Evolutionary conservation across 1,284 basidiomycete species (phyloP).

Genomic region (Apiotrichum mycotoxinovorans): DNA sequence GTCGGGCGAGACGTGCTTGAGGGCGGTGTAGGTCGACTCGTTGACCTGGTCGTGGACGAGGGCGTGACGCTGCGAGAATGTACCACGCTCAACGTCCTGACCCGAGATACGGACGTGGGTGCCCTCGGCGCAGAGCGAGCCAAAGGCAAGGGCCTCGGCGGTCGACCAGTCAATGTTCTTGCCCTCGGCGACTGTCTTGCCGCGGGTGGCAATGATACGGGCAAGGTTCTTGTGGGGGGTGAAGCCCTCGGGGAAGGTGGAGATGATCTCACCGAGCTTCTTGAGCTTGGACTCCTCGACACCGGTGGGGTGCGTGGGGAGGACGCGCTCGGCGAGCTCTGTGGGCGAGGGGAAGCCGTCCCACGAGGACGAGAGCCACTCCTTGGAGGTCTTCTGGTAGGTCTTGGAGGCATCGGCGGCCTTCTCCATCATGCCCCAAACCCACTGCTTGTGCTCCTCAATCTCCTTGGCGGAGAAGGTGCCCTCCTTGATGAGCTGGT

Average conservation of each 20-base stretch:
- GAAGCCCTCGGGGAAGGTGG: conserved; percentile 80
- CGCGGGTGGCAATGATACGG: conserved; percentile 82
- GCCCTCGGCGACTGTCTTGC: conserved; percentile 87
- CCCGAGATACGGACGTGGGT: conserved; percentile 94
- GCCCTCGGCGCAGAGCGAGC: conserved; percentile 85
- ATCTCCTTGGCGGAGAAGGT: conserved; percentile 96
- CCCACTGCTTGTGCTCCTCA: conserved; percentile 98
- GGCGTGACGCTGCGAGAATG: conserved; percentile 99
- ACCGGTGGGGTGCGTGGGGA: conserved; percentile 86
- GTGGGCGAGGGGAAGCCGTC: conserved; percentile 97
- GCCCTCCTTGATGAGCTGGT: conserved; percentile 83
- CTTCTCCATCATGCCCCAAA: conserved; percentile 97
- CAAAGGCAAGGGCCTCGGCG: conserved; percentile 97
- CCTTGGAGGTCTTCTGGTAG: conserved; percentile 86
- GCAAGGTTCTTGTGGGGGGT: conserved; percentile 88
- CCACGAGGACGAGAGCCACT: conserved; percentile 98
- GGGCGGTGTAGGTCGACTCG: conserved; percentile 82
- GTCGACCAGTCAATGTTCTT: conserved; percentile 96
- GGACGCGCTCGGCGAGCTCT: conserved; percentile 85
- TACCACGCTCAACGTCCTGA: conserved; percentile 98
- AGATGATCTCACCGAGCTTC: conserved; percentile 81
- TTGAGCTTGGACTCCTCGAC: conserved; percentile 72
- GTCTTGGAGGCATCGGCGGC: conserved; percentile 86
- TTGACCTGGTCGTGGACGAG: conserved; percentile 94
- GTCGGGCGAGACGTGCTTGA: conserved; percentile 80